phyloP scores from a whole-genome alignment of 257 asterid genomes.

The Lantana camara region DNA sequence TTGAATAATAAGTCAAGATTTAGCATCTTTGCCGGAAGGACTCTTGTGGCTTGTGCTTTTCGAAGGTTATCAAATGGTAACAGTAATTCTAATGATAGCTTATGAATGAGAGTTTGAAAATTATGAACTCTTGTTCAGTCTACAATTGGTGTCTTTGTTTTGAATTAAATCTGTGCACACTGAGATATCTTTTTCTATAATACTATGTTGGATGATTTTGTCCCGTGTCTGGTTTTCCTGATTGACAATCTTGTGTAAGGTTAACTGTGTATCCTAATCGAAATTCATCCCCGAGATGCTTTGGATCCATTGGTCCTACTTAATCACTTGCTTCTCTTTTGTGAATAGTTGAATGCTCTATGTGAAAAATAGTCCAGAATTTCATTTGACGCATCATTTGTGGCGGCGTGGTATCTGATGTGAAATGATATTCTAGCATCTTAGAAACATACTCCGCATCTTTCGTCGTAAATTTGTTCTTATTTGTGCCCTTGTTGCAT shows the following conservation, averaged over 20 bases:
- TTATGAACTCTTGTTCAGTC: constrained; percentile 25
- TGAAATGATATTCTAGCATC: background rate
- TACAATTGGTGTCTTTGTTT: background rate
- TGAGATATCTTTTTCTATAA: background rate
- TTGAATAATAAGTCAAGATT: constrained; percentile 47
- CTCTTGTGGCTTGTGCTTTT: constrained; percentile 62
- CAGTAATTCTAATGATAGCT: constrained; percentile 41
- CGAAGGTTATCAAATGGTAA: constrained; percentile 58
- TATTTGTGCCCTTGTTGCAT: background rate
- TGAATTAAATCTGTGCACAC: constrained; percentile 11
- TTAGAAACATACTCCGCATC: too few species aligned
- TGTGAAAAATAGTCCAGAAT: background rate
- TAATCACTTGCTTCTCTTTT: background rate
- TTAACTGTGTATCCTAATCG: background rate
- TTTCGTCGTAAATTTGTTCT: background rate
- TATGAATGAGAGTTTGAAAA: constrained; percentile 29
- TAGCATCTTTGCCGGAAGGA: constrained; percentile 56
- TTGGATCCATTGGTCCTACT: background rate
- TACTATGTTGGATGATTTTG: background rate
- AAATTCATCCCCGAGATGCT: background rate
- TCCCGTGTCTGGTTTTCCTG: background rate
- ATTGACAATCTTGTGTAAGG: background rate
- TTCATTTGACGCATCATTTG: background rate
- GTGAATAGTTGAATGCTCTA: background rate
- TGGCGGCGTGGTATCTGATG: background rate